Conservation (phyloP, 2,329 filamentous ascomycete genomes). For the Penicillium sp. region DNA sequence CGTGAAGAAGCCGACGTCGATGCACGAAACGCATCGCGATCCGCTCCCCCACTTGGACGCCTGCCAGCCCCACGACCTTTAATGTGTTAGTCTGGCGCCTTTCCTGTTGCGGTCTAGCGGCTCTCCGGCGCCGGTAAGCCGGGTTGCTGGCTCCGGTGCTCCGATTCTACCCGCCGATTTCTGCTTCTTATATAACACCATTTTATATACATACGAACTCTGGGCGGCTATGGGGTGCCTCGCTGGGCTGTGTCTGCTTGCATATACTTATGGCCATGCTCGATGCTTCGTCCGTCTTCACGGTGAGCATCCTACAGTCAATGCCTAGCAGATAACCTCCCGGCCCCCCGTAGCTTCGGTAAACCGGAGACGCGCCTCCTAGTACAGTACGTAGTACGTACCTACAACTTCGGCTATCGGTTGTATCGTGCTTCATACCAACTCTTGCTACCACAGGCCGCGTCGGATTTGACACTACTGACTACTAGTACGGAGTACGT, state of each 20-base stretch:
- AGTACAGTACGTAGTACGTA: too few species aligned
- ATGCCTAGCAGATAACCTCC: not conserved
- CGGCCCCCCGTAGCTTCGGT: not conserved
- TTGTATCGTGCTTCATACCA: not conserved
- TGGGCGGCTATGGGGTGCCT: too few species aligned
- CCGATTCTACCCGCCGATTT: not conserved
- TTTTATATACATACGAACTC: too few species aligned
- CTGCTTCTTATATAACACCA: too few species aligned
- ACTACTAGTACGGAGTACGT: not conserved
- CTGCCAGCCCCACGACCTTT: conserved; percentile 10
- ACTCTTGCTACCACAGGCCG: not conserved
- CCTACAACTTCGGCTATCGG: not conserved
- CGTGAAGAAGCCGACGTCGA: too few species aligned
- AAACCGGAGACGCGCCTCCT: not conserved
- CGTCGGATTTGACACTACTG: not conserved
- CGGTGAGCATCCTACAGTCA: not conserved
- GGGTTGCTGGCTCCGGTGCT: not conserved
- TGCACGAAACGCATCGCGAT: not conserved
- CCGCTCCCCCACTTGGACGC: conserved; percentile 8
- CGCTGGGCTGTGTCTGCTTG: not conserved
- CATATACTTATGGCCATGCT: not conserved
- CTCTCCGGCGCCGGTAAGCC: not conserved
- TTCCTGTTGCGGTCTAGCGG: not conserved
- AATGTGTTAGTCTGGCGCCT: not conserved
- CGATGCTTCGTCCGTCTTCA: not conserved